These are phyloP conservation scores for Carex pumila DNA, from an alignment of 176 grass and related monocot species.

Conservation along the genomic window DNA sequence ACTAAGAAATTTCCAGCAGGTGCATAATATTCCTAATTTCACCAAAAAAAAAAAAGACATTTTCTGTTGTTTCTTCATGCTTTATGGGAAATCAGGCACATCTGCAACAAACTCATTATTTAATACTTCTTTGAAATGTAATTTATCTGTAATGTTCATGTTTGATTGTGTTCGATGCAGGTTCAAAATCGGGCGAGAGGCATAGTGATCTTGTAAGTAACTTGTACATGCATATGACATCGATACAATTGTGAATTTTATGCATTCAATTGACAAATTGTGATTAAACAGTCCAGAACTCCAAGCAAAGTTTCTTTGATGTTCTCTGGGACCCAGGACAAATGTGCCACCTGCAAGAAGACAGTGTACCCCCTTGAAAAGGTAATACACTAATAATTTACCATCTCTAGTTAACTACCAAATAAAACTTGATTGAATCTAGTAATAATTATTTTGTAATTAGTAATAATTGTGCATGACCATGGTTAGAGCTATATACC, in stretches of 20 bases:
- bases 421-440: background rate
- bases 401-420: background rate
- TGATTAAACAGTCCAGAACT: conserved; percentile 43
- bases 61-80: background rate
- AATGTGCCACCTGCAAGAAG: conserved; percentile 75
- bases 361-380: conserved; percentile 94
- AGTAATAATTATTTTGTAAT: background rate
- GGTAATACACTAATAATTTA: conserved; percentile 33
- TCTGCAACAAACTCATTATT: background rate
- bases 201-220: conserved; percentile 48
- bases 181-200: conserved; percentile 47
- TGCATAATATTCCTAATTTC: conserved; percentile 15
- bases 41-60: background rate
- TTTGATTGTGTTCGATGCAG: conserved; percentile 28
- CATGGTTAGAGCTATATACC: background rate
- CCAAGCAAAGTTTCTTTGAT: conserved; percentile 79
- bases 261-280: background rate
- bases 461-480: background rate
- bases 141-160: background rate
- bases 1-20: conserved; percentile 74
- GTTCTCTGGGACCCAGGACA: conserved; percentile 88
- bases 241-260: background rate
- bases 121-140: background rate
- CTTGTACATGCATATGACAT: background rate
- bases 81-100: background rate